Percentiles rank a stretch among this genome's conserved stretches.
phyloP scores from a whole-genome alignment of 805 yeast genomes.

The Yarrowia divulgata region DNA sequence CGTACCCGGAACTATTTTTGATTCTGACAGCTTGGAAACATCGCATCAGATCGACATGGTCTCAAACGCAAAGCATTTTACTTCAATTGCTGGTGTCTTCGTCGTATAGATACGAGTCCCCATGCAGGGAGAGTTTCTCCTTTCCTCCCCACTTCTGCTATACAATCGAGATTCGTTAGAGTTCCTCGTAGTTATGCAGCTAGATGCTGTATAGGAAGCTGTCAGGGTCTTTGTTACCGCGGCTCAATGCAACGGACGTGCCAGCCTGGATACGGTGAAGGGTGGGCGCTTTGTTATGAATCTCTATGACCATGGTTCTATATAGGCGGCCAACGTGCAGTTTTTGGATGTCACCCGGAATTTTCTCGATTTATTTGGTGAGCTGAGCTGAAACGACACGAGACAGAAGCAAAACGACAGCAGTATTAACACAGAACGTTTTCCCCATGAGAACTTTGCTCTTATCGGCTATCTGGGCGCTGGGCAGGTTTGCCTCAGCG shows the following conservation, averaged over 20 bases:
- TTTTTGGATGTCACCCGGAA: conserved; percentile 12
- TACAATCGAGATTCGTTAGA: too few species aligned
- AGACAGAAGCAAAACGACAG: neutral
- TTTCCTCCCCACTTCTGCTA: too few species aligned
- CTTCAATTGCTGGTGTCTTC: too few species aligned
- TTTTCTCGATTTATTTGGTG: neutral
- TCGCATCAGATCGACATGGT: too few species aligned
- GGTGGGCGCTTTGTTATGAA: neutral
- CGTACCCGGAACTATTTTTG: too few species aligned
- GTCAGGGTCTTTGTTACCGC: neutral
- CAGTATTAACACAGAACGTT: conserved; percentile 1
- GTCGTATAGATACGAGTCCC: too few species aligned
- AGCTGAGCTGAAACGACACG: neutral
- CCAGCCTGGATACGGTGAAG: neutral
- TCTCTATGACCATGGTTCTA: neutral
- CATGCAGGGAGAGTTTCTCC: too few species aligned
- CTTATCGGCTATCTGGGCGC: conserved; percentile 11
- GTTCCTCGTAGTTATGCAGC: neutral
- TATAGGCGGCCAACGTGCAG: neutral
- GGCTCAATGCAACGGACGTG: neutral
- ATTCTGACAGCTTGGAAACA: too few species aligned
- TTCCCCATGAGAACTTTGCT: conserved; percentile 13
- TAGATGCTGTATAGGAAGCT: neutral
- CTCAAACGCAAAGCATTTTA: too few species aligned
- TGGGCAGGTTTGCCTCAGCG: conserved; percentile 11